These are phyloP conservation scores for Amoeboaphelidium protococcarum DNA, from an alignment of 371 early-diverging fungal species.

Conservation along the genomic window DNA sequence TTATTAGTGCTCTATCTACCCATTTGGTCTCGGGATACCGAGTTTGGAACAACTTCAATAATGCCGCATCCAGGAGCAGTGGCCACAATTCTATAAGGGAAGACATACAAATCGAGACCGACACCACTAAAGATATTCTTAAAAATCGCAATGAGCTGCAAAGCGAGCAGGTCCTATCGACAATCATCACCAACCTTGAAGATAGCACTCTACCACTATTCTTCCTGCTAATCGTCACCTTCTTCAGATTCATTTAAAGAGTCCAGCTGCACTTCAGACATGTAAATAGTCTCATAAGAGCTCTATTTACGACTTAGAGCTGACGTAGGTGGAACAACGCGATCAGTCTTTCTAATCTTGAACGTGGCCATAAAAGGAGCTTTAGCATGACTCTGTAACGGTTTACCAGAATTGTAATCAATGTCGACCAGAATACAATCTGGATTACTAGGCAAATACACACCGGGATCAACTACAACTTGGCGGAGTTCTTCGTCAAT, in stretches of 20 bases:
- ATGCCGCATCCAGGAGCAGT: conserved; percentile 94
- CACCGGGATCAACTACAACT: conserved; percentile 83
- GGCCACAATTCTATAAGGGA: conserved; percentile 93
- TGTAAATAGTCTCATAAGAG: not conserved
- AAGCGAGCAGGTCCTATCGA: conserved; percentile 92
- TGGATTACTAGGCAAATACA: conserved; percentile 93
- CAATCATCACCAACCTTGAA: conserved; percentile 56
- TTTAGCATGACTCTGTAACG: conserved; percentile 95
- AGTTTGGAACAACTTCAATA: conserved; percentile 96
- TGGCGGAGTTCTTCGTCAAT: conserved; percentile 91
- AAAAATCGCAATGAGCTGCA: conserved; percentile 92
- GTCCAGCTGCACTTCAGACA: not conserved
- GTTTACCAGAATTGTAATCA: conserved; percentile 76
- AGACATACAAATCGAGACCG: conserved; percentile 83
- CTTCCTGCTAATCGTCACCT: conserved; percentile 9
- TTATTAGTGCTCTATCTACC: conserved; percentile 95
- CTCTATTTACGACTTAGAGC: not conserved
- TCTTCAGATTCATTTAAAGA: conserved; percentile 5
- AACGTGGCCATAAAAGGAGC: conserved; percentile 99
- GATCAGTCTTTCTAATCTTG: conserved; percentile 23
- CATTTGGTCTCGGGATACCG: conserved; percentile 92
- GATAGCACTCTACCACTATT: conserved; percentile 61
- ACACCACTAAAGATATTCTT: conserved; percentile 77
- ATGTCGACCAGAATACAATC: conserved; percentile 85
- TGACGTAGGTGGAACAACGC: not conserved